A percentile compares a stretch with the other conserved stretches of the same genome.
phyloP scores from a whole-genome alignment of 2,329 filamentous ascomycete genomes.

The Xylariaceae sp. region DNA sequence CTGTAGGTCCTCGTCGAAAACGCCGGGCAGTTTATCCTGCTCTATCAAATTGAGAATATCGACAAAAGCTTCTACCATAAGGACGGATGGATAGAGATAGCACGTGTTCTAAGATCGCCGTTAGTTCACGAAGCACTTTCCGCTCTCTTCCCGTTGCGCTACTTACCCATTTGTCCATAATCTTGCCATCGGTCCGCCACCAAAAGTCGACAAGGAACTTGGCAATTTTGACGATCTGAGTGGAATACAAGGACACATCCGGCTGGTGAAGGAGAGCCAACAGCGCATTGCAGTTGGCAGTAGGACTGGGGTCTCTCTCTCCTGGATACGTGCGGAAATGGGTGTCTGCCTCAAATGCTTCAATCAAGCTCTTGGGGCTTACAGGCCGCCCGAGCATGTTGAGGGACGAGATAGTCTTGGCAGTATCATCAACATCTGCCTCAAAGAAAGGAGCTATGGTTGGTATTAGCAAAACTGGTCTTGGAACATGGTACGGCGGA shows the following conservation, averaged over 20 bases:
- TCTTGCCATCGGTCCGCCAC: slow-evolving; percentile 22
- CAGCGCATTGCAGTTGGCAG: slow-evolving; percentile 35
- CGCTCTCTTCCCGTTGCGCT: neutral
- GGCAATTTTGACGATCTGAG: slow-evolving; percentile 30
- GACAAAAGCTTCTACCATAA: slow-evolving; percentile 21
- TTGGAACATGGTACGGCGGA: neutral
- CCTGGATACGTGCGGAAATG: slow-evolving; percentile 33
- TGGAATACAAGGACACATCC: slow-evolving; percentile 17
- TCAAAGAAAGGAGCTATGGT: slow-evolving; percentile 18
- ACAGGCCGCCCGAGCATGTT: slow-evolving; percentile 22
- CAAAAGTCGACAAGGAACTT: slow-evolving; percentile 28
- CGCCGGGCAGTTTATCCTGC: slow-evolving; percentile 17
- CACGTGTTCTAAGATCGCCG: slow-evolving; percentile 17
- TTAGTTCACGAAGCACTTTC: slow-evolving; percentile 1
- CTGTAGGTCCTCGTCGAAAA: slow-evolving; percentile 19
- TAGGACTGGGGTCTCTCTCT: slow-evolving; percentile 34
- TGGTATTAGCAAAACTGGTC: slow-evolving; percentile 6
- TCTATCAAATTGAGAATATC: slow-evolving; percentile 21
- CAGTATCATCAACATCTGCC: slow-evolving; percentile 23
- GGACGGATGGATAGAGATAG: slow-evolving; percentile 20
- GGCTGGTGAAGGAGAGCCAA: slow-evolving; percentile 29
- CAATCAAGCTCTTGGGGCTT: slow-evolving; percentile 22
- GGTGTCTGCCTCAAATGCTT: slow-evolving; percentile 28
- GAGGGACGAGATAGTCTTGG: slow-evolving; percentile 20
- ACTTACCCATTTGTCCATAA: slow-evolving; percentile 32